These are phyloP conservation scores for Colletotrichum euphorbiae DNA, from an alignment of 2,329 filamentous ascomycete species.

Conservation along the genomic window DNA sequence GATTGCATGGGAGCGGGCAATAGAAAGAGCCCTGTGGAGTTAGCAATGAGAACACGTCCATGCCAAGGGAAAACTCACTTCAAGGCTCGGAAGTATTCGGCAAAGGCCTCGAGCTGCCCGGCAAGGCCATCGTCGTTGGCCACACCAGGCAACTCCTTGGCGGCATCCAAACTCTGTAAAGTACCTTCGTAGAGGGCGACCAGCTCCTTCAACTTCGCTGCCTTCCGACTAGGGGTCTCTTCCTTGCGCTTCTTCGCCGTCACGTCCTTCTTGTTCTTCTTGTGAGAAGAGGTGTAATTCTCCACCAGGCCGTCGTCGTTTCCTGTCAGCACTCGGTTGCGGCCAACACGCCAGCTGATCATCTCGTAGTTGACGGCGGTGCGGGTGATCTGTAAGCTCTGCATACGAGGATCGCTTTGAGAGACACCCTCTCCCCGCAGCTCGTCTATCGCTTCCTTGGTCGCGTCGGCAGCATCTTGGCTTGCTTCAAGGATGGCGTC, in stretches of 20 bases:
- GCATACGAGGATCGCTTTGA: slow-evolving; percentile 87
- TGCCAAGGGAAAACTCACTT: slow-evolving; percentile 67
- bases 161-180: slow-evolving; percentile 88
- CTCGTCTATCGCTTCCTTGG: slow-evolving; percentile 93
- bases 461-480: slow-evolving; percentile 94
- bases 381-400: slow-evolving; percentile 90
- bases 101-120: slow-evolving; percentile 80
- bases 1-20: slow-evolving; percentile 86
- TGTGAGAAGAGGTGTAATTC: slow-evolving; percentile 58
- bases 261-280: slow-evolving; percentile 64
- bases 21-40: slow-evolving; percentile 75
- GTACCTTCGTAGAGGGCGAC: slow-evolving; percentile 92
- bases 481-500: slow-evolving; percentile 90
- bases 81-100: slow-evolving; percentile 86
- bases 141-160: slow-evolving; percentile 90
- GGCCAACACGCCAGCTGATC: slow-evolving; percentile 93
- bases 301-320: slow-evolving; percentile 78
- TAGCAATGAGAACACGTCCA: slow-evolving; percentile 33
- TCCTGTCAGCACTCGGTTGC: slow-evolving; percentile 91
- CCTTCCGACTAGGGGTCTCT: slow-evolving; percentile 78
- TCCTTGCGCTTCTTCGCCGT: slow-evolving; percentile 58
- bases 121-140: slow-evolving; percentile 84
- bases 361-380: slow-evolving; percentile 95
- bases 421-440: slow-evolving; percentile 84
- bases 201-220: slow-evolving; percentile 85